These are phyloP conservation scores for Leccinum glutinopallens DNA, from an alignment of 1,284 basidiomycete species.

Conservation along the genomic window DNA sequence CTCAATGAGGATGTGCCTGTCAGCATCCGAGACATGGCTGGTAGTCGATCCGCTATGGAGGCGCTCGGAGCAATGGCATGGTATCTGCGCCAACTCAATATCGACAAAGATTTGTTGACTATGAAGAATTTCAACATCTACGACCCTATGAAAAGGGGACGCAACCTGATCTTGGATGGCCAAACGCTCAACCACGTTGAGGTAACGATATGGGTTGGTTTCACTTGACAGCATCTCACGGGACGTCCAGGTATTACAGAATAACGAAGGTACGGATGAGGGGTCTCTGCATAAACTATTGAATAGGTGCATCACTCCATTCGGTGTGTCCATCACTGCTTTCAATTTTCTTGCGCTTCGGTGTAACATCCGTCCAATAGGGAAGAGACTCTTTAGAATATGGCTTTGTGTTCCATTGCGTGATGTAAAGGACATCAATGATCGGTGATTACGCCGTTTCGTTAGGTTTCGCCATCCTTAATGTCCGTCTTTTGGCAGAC, in stretches of 20 bases:
- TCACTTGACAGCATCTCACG: conserved; percentile 17
- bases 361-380: conserved; percentile 40
- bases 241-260: conserved; percentile 71
- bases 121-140: conserved; percentile 92
- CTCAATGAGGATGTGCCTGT: conserved; percentile 65
- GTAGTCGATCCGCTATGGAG: conserved; percentile 70
- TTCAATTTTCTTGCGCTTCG: conserved; percentile 13
- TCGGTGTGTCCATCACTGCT: conserved; percentile 54
- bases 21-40: conserved; percentile 73
- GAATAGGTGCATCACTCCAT: conserved; percentile 86
- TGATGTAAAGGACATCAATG: conserved; percentile 82
- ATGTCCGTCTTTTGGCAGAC: conserved; percentile 46
- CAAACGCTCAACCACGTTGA: conserved; percentile 94
- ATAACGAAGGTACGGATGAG: conserved; percentile 89
- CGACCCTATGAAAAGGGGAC: conserved; percentile 87
- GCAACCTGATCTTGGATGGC: conserved; percentile 86
- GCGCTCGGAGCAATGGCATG: conserved; percentile 90
- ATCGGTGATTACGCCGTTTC: conserved; percentile 53
- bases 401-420: conserved; percentile 92
- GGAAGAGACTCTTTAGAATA: conserved; percentile 90
- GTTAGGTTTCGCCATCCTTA: conserved; percentile 14
- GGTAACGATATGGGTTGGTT: conserved; percentile 42
- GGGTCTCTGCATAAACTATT: conserved; percentile 85
- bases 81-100: conserved; percentile 91
- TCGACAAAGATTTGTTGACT: conserved; percentile 89